Percentiles rank a stretch among this genome's conserved stretches.
These are phyloP conservation scores for Sextonia rubra DNA, from an alignment of 164 flowering plant genomes.

Conservation along the genomic window DNA sequence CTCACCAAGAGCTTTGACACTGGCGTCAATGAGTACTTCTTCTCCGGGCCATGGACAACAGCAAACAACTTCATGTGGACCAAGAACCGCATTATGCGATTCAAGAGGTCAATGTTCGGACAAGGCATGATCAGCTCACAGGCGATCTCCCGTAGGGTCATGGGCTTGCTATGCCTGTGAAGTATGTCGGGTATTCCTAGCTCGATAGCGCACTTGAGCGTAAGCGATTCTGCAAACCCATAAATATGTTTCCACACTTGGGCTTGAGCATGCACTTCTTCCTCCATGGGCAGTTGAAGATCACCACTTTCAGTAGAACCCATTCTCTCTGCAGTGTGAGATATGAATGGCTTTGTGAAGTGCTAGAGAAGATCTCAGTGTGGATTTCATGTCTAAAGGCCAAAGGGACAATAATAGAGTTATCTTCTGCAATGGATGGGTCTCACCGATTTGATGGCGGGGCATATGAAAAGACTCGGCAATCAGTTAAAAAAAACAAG, in stretches of 20 bases:
- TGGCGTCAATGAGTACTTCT: constrained; percentile 1
- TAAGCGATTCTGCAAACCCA: constrained; percentile 39
- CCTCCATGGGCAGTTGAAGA: not conserved
- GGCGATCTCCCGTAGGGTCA: constrained; percentile 31
- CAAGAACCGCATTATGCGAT: constrained; percentile 43
- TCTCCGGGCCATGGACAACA: not conserved
- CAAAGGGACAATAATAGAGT: no score
- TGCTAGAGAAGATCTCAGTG: no score
- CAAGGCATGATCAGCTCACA: constrained; percentile 13
- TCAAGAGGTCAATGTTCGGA: constrained; percentile 26
- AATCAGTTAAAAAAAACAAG: no score
- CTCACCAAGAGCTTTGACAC: constrained; percentile 3
- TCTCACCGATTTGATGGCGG: no score
- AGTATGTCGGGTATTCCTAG: constrained; percentile 44
- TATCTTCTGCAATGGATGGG: no score
- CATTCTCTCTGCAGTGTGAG: no score
- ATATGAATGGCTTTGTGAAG: no score
- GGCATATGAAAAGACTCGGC: no score
- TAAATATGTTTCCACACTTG: constrained; percentile 24
- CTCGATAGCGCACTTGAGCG: constrained; percentile 43
- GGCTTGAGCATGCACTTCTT: constrained; percentile 4
- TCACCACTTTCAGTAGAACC: no score
- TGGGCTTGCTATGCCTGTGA: constrained; percentile 28
- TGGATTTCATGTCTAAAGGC: no score
- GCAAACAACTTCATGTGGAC: constrained; percentile 34